Evolutionary conservation across 192 early-diverging fungal species (phyloP).

Genomic region (Mortierella antarctica): DNA sequence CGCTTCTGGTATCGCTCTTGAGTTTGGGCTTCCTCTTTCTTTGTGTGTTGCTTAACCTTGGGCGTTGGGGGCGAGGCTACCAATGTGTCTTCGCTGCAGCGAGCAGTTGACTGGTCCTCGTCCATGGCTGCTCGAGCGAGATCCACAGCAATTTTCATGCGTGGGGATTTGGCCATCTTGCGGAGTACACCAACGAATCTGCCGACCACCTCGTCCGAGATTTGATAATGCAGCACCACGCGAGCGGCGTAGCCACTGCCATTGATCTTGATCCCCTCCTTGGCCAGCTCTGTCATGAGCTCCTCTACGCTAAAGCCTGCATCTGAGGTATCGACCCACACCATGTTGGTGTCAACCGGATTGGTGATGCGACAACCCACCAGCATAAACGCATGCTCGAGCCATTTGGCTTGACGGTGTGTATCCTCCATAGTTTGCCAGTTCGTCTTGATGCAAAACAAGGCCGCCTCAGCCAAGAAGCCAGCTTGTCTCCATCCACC

Average conservation of each 20-base stretch:
- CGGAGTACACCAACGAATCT: conserved; percentile 52
- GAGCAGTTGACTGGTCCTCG: conserved; percentile 7
- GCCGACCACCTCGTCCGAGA: conserved; percentile 62
- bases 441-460: conserved; percentile 77
- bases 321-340: conserved; percentile 70
- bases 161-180: conserved; percentile 20
- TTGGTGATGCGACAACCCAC: conserved; percentile 72
- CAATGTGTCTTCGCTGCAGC: neutral
- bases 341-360: conserved; percentile 89
- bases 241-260: conserved; percentile 57
- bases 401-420: conserved; percentile 69
- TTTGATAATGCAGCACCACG: conserved; percentile 79
- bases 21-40: too few relatives aligned
- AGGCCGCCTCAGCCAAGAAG: conserved; percentile 77
- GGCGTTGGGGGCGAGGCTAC: neutral
- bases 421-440: conserved; percentile 77
- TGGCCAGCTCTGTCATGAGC: conserved; percentile 54
- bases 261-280: conserved; percentile 66
- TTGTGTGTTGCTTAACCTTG: neutral
- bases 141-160: conserved; percentile 25
- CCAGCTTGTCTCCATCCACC: conserved; percentile 95
- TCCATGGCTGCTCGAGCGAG: conserved; percentile 11
- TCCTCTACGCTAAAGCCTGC: conserved; percentile 60
- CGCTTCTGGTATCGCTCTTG: too few relatives aligned
- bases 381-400: conserved; percentile 67